These are phyloP conservation scores for Platanus orientalis DNA, from an alignment of 164 flowering plant genomes.

Conservation along the genomic window DNA sequence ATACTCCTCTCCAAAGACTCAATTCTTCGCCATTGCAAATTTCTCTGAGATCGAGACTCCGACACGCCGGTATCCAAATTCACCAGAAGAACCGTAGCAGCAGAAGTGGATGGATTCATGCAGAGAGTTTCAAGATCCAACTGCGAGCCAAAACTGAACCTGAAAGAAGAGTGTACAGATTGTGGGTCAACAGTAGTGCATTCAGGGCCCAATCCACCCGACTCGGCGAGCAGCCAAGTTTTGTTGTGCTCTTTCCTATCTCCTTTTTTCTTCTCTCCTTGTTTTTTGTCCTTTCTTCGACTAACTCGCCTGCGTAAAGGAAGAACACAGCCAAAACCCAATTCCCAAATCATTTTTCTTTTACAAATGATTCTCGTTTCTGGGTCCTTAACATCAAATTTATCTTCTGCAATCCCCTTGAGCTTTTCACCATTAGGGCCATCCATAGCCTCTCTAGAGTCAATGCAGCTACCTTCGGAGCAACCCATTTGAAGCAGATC, in stretches of 20 bases:
- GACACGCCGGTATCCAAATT: slow-evolving; percentile 64
- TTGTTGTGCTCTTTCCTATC: slow-evolving; percentile 51
- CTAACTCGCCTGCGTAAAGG: slow-evolving; percentile 18
- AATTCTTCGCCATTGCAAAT: slow-evolving; percentile 56
- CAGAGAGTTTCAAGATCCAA: slow-evolving; percentile 63
- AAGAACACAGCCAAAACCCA: slow-evolving; percentile 54
- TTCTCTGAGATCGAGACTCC: slow-evolving; percentile 37
- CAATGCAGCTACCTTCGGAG: slow-evolving; percentile 23
- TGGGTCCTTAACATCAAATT: slow-evolving; percentile 20
- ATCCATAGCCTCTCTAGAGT: slow-evolving; percentile 16
- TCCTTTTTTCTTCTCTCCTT: background rate
- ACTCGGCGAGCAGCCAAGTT: slow-evolving; percentile 81
- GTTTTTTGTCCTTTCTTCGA: background rate
- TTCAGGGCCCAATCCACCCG: slow-evolving; percentile 41
- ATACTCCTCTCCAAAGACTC: slow-evolving; percentile 77
- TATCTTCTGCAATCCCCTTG: slow-evolving; percentile 5
- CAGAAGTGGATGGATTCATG: slow-evolving; percentile 24
- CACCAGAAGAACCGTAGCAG: slow-evolving; percentile 78
- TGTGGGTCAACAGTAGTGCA: slow-evolving; percentile 50
- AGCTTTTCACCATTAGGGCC: slow-evolving; percentile 6
- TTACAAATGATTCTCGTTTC: slow-evolving; percentile 26
- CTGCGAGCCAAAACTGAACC: slow-evolving; percentile 87
- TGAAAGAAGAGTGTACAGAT: slow-evolving; percentile 84
- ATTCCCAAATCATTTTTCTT: slow-evolving; percentile 50
- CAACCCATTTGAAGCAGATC: slow-evolving; percentile 16